Conservation (phyloP, 345 rosid species). For the Euphorbia peplus region DNA sequence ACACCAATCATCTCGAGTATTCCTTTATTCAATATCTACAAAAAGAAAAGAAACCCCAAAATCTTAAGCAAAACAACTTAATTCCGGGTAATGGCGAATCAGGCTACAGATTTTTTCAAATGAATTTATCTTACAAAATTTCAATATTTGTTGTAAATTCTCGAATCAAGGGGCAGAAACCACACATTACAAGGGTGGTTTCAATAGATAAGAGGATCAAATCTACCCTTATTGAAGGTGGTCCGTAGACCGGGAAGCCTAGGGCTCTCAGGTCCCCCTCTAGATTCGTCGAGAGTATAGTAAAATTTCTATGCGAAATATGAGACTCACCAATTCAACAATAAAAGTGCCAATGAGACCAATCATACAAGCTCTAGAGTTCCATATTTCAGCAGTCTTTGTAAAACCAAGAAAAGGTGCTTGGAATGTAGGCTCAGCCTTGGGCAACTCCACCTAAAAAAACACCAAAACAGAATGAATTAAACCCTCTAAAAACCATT, state of each 20-base stretch:
- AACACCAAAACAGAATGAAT: background rate
- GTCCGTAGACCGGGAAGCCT: too few species aligned
- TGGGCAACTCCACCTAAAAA: constrained; percentile 61
- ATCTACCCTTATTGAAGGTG: too few species aligned
- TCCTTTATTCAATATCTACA: constrained; percentile 72
- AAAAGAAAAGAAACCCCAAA: background rate
- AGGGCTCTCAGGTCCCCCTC: too few species aligned
- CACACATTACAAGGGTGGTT: too few species aligned
- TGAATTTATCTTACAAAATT: too few species aligned
- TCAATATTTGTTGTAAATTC: too few species aligned
- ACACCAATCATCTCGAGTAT: constrained; percentile 71
- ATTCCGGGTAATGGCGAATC: too few species aligned
- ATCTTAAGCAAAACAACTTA: background rate
- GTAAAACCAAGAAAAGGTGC: constrained; percentile 77
- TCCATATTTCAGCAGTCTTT: constrained; percentile 76
- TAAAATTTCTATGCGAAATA: too few species aligned
- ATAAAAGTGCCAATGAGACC: constrained; percentile 69
- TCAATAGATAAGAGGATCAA: too few species aligned
- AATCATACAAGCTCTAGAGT: constrained; percentile 94
- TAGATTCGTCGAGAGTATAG: too few species aligned
- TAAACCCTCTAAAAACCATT: background rate
- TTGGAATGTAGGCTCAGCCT: constrained; percentile 60
- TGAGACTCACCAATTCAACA: constrained; percentile 56
- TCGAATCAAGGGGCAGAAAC: too few species aligned
- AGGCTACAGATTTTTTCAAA: too few species aligned